Evolutionary conservation across 2,329 filamentous ascomycete species (phyloP), one percentile per base, ranked within the genome.

Genomic region (Dendryphion nanum): DNA sequence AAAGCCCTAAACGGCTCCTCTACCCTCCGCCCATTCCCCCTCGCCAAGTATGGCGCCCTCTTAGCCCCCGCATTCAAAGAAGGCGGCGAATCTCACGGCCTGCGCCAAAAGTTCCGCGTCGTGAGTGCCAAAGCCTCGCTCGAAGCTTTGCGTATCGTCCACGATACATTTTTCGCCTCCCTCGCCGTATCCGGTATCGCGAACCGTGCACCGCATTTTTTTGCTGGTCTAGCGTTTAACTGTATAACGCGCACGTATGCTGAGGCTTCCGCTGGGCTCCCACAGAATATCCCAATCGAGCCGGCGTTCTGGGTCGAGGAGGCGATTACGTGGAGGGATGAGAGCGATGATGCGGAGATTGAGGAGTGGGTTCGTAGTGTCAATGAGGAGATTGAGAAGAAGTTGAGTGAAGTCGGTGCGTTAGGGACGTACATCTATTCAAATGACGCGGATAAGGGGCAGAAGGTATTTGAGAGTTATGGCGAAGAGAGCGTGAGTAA

Each of bases 371-470:
- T 75, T 38, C 63, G 58, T 10, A 72, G 67, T 55, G 69, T 72
- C 20, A 69, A 73, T 47, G 61, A 66, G 42, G 74, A 76, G 53
- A 75, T 77, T 49, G 71, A 75, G 51, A 60, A 64, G 19, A 36
- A 69, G 44, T 58, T 76, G 8, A 58, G 64, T 47, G 61, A 58
- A 44, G 68, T 70, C 63, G 69, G 74, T 39, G 61, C 62, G 6
- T 47, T 52, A 17, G 48, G 10, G 4, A 31, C 18, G 8, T 53
- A 48, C 35, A 24, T 47, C 0, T 53, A 50, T 34, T 21, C 51
- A 18, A 54, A 52, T 30, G 45, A 54, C 36, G 51, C 49, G 15
- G 35, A 42, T 37, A 57, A 58, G 47, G 64, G 54, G 30, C 70
- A 74, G 46, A 56, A 66, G 37, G 59, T 68, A 3, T 53, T 73